phyloP scores from a whole-genome alignment of 176 grass and related monocot genomes.

The Rhynchospora tenuis region DNA sequence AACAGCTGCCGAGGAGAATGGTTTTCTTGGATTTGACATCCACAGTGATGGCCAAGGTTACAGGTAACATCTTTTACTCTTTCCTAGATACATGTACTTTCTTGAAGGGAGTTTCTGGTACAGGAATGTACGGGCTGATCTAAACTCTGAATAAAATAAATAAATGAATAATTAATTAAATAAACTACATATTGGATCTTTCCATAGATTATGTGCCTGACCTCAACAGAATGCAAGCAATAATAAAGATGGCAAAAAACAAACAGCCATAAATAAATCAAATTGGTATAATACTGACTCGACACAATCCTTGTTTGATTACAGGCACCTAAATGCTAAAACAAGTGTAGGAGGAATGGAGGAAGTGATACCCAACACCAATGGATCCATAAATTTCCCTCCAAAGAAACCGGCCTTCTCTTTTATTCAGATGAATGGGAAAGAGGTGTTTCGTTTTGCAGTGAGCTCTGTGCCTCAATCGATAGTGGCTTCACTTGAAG shows the following conservation, averaged over 20 bases:
- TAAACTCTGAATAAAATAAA: too few species aligned
- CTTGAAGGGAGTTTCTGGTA: background rate
- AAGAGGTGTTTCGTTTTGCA: conserved; percentile 94
- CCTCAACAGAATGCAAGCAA: background rate
- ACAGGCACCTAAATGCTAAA: conserved; percentile 52
- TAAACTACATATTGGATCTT: background rate
- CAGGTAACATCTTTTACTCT: conserved; percentile 34
- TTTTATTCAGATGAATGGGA: conserved; percentile 83
- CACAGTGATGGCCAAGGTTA: conserved; percentile 81
- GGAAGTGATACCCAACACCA: conserved; percentile 34
- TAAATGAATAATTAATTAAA: too few species aligned
- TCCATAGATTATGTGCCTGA: background rate
- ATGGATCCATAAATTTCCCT: conserved; percentile 51
- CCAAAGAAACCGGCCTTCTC: conserved; percentile 69
- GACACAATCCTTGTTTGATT: conserved; percentile 21
- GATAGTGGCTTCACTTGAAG: conserved; percentile 60
- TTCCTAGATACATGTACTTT: background rate
- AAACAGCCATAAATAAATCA: background rate
- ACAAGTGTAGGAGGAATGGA: conserved; percentile 8
- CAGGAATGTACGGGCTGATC: background rate
- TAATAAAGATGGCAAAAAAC: background rate
- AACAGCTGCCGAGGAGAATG: conserved; percentile 65
- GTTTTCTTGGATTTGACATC: conserved; percentile 70
- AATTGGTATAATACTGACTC: conserved; percentile 9
- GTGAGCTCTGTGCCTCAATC: conserved; percentile 60